Base-by-base conservation (phyloP, 495 filamentous ascomycete species). In the Xeromyces bisporus region DNA sequence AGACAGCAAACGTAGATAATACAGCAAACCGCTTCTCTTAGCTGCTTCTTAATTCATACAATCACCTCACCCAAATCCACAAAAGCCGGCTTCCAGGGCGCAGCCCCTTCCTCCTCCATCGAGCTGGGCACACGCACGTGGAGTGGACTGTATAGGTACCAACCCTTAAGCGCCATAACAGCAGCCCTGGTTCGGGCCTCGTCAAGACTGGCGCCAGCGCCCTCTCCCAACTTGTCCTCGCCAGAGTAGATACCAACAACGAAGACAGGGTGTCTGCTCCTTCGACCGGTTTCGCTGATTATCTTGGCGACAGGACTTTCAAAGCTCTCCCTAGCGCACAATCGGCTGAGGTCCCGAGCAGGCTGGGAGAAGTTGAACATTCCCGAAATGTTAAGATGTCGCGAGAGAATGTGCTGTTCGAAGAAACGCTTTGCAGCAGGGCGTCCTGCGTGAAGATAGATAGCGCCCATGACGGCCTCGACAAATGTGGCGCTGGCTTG, bases 161-260 rank as follows among this genome's bases (percentile, higher is more conserved):
- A 97, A 11, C 70, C 64, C 63, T 92, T 92, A 41, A 97, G 59
- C 11, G 87, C 73, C 31, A 77, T 71, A 28, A 87, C 79, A 24
- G 83, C 69, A 9, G 89, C 89, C 45, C 80, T 65, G 26, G 65
- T 62, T 40, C 80, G 72, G 32, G 80, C 87, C 51, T 81, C 71
- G 34, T 80, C 55, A 35, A 96, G 59, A 55, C 66, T 80, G 29
- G 69, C 53, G 21, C 77, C 89, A 35, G 71, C 59, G 18, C 73
- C 91, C 55, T 96, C 87, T 32, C 89, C 86, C 28, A 97, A 61
- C 66, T 82, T 79, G 46, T 96, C 84, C 34, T 66, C 54, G 13
- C 87, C 91, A 24, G 74, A 80, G 60, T 75, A 97, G 34, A 96
- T 82, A 15, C 87, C 91, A 9, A 97, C 83, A n/a, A 93, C 71